Conservation (phyloP, 331 rosid genomes). For the Stylosanthes scabra region DNA sequence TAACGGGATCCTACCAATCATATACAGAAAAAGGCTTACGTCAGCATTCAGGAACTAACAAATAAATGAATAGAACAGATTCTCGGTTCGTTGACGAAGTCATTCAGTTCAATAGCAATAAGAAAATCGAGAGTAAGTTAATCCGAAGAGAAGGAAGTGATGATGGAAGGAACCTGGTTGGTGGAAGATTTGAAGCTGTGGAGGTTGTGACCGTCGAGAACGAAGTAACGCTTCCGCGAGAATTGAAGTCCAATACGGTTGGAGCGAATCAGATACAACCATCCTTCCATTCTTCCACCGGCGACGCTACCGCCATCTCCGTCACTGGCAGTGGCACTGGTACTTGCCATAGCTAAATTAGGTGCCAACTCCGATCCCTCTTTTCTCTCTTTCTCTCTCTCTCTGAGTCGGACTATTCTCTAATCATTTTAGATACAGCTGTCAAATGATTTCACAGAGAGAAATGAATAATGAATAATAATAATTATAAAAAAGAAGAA, state of each 20-base stretch:
- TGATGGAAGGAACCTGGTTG: conserved; percentile 53
- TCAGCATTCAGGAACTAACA: not conserved
- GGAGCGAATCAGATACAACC: conserved; percentile 79
- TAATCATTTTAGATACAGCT: not conserved
- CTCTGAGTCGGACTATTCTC: not conserved
- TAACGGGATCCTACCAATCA: conserved; percentile 66
- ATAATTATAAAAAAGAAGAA: not conserved
- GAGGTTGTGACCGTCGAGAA: conserved; percentile 69
- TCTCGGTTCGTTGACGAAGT: not conserved
- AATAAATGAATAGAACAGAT: not conserved
- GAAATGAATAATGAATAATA: not conserved
- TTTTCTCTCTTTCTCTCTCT: not conserved
- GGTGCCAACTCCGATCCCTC: not conserved
- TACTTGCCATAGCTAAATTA: not conserved
- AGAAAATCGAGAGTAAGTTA: not conserved
- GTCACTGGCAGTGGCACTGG: not conserved
- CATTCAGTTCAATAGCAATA: not conserved
- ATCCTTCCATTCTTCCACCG: conserved; percentile 68
- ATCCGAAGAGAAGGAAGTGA: not conserved
- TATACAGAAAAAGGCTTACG: not conserved
- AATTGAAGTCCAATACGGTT: conserved; percentile 78
- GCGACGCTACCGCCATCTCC: not conserved
- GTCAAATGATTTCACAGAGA: not conserved
- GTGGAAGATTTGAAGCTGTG: conserved; percentile 76
- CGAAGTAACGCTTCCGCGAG: conserved; percentile 82